Conservation (phyloP, 2,329 filamentous ascomycete genomes). For the Fusarium luffae region DNA sequence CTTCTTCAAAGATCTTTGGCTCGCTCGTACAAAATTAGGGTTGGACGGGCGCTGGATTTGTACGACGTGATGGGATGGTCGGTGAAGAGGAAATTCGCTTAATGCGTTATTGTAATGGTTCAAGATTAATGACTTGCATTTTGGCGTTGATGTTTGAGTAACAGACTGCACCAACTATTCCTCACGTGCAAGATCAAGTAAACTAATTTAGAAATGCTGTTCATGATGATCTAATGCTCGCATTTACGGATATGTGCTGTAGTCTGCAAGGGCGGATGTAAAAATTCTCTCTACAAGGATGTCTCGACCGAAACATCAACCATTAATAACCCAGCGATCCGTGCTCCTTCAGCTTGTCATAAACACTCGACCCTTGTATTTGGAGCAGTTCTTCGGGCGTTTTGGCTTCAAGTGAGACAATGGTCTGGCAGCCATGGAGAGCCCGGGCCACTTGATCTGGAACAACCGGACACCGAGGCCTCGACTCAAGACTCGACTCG, state of each 20-base stretch:
- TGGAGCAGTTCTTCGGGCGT: constrained; percentile 8
- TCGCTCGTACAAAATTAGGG: constrained; percentile 11
- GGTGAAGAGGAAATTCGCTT: constrained; percentile 27
- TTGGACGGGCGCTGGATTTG: constrained; percentile 9
- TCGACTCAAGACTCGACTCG: neutral
- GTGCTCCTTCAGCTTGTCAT: neutral
- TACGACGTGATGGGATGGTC: neutral
- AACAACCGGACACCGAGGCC: neutral
- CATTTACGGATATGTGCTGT: neutral
- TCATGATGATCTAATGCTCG: neutral
- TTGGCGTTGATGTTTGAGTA: constrained; percentile 4
- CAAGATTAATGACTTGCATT: constrained; percentile 14
- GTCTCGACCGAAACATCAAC: neutral
- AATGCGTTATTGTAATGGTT: constrained; percentile 3
- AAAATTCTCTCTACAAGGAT: neutral
- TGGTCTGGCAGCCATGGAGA: constrained; percentile 40
- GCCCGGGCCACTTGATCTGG: constrained; percentile 20
- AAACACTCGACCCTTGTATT: constrained; percentile 20
- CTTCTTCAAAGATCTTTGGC: constrained; percentile 5
- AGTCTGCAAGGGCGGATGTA: neutral
- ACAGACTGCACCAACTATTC: constrained; percentile 21
- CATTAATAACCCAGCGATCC: neutral
- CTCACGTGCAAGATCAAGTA: constrained; percentile 21
- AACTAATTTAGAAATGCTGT: neutral
- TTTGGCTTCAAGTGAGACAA: constrained; percentile 40